Evolutionary conservation across 2,329 filamentous ascomycete species (phyloP), one percentile per base, ranked within the genome.

Genomic region (Talaromyces verruculosus): DNA sequence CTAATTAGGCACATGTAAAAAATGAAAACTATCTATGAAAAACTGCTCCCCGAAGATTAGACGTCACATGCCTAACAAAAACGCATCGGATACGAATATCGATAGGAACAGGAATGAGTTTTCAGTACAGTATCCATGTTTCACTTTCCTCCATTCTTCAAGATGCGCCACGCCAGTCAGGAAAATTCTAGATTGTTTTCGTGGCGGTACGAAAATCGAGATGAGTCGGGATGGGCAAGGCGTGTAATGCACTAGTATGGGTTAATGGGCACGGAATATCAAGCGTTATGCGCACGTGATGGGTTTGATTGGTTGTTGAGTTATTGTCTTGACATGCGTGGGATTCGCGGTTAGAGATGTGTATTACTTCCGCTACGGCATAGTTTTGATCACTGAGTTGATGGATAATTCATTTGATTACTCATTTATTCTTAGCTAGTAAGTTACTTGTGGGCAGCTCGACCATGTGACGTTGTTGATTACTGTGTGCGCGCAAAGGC

Each of bases 31-130:
- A 53, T 53, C 25, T 30, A n/a, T 2, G 8, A 37, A 59, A 60
- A 43, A 7, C 19, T 33, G 22, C 7, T 60, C 35, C 6, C 57
- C 57, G 37, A 61, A 55, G 33, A 10, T 67, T 65, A 17, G 55
- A 19, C 41, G 47, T 59, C 61, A 60, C 57, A 64, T 53, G 59
- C 39, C 45, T 55, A 47, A 37, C 15, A 53, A 43, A 64, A 41
- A 55, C 43, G 55, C 11, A 39, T 25, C 13, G 35, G 30, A 41
- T 13, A 60, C 57, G 57, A 45, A 45, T 43, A 60, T 19, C 19
- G 22, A 43, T 60, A 60, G 57, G 57, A 60, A 60, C 55, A 39
- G 55, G 55, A 58, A 25, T 22, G 2, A 57, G 11, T 33, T 45
- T 19, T 43, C 33, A 41, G 19, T 10, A n/a, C 8, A 37, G 51